Percentiles rank a stretch among this genome's conserved stretches.
phyloP scores from a whole-genome alignment of 2,329 filamentous ascomycete genomes.

The Acrodontium crateriforme region DNA sequence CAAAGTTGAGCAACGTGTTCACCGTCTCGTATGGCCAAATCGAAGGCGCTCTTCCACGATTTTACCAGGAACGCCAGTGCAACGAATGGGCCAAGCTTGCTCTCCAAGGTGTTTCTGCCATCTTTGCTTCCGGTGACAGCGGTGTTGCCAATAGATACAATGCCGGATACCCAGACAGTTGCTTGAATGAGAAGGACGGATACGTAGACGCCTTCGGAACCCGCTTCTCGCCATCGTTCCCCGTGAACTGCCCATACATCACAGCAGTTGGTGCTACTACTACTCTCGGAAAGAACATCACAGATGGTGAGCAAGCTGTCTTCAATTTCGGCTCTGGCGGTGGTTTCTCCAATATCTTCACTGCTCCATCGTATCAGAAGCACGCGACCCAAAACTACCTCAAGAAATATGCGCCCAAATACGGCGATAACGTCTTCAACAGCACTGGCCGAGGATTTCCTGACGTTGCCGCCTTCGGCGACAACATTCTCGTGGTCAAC shows the following conservation, averaged over 20 bases:
- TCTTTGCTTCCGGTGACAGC: constrained; percentile 49
- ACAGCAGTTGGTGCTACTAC: constrained; percentile 33
- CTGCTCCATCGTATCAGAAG: constrained; percentile 19
- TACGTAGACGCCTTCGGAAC: constrained; percentile 26
- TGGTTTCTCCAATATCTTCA: constrained; percentile 27
- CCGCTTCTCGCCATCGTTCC: constrained; percentile 30
- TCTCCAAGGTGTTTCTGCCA: constrained; percentile 45
- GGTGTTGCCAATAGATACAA: constrained; percentile 32
- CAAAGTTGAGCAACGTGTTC: constrained; percentile 33
- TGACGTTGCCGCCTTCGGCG: constrained; percentile 22
- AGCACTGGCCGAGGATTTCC: constrained; percentile 34
- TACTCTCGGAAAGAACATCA: constrained; percentile 26
- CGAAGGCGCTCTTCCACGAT: constrained; percentile 44
- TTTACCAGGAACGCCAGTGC: constrained; percentile 47
- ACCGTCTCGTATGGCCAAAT: constrained; percentile 51
- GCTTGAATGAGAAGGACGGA: constrained; percentile 23
- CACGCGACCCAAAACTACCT: constrained; percentile 20
- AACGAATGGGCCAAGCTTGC: constrained; percentile 47
- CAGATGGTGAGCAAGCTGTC: constrained; percentile 20
- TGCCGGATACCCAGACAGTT: constrained; percentile 16
- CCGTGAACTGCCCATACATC: constrained; percentile 34
- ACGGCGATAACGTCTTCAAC: constrained; percentile 33
- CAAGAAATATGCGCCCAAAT: constrained; percentile 24
- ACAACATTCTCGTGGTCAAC: constrained; percentile 15
- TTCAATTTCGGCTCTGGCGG: constrained; percentile 29